phyloP scores from a whole-genome alignment of 345 rosid species.

The Durio zibethinus region DNA sequence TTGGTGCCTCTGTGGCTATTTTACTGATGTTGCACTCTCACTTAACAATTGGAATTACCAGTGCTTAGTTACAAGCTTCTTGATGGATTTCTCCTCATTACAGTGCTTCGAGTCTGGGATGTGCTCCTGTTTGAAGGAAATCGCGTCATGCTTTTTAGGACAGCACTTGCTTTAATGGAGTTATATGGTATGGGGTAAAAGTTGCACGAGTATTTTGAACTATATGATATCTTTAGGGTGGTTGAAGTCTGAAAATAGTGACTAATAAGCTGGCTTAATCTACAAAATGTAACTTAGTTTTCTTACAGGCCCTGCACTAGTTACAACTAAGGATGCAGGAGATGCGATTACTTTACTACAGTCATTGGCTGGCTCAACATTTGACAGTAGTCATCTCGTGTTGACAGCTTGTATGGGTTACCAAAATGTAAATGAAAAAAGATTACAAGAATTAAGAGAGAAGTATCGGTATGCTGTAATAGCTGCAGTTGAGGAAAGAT shows the following conservation, averaged over 20 bases:
- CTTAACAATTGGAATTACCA: neutral
- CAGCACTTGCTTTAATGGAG: slow-evolving; percentile 97
- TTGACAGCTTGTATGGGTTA: slow-evolving; percentile 99
- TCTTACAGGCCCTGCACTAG: slow-evolving; percentile 87
- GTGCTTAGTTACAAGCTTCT: slow-evolving; percentile 25
- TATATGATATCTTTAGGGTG: slow-evolving; percentile 14
- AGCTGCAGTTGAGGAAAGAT: slow-evolving; percentile 81
- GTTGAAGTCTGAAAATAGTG: slow-evolving; percentile 13
- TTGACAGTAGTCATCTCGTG: slow-evolving; percentile 99
- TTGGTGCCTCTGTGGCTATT: slow-evolving; percentile 12
- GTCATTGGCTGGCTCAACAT: slow-evolving; percentile 93
- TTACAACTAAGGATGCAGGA: slow-evolving; percentile 99
- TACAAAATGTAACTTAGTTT: slow-evolving; percentile 35
- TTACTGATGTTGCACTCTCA: neutral
- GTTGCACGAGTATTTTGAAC: slow-evolving; percentile 1
- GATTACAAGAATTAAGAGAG: slow-evolving; percentile 74
- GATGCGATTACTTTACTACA: slow-evolving; percentile 98
- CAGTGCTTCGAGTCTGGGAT: slow-evolving; percentile 99
- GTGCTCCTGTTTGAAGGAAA: slow-evolving; percentile 97
- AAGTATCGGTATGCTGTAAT: slow-evolving; percentile 86
- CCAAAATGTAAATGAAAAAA: slow-evolving; percentile 78
- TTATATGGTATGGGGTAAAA: slow-evolving; percentile 78
- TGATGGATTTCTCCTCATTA: slow-evolving; percentile 26
- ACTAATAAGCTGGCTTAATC: slow-evolving; percentile 19
- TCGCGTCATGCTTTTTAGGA: slow-evolving; percentile 94